Conservation (phyloP, 2,329 filamentous ascomycete species). For the Fusarium sp. region DNA sequence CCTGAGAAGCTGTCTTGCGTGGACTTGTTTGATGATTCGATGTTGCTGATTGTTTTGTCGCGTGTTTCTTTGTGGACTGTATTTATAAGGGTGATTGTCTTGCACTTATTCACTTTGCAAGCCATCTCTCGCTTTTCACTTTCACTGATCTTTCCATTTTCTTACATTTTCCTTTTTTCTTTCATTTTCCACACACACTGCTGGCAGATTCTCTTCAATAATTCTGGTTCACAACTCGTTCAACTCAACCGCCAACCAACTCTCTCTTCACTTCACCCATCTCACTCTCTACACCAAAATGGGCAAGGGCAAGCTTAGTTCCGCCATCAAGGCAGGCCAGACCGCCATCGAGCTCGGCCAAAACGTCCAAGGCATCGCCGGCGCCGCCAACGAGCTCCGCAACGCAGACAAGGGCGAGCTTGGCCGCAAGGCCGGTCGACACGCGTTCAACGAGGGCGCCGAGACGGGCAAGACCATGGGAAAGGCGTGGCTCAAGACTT, state of each 20-base stretch:
- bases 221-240: not conserved
- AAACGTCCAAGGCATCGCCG: conserved; percentile 44
- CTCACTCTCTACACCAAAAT: conserved; percentile 32
- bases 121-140: not conserved
- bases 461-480: conserved; percentile 56
- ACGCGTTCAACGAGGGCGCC: conserved; percentile 50
- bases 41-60: not conserved
- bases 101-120: not conserved
- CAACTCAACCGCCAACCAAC: not conserved
- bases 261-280: not conserved
- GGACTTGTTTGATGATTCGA: not conserved
- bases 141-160: not conserved
- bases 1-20: not conserved
- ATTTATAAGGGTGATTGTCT: not conserved
- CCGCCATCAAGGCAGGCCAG: conserved; percentile 50
- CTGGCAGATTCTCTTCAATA: not conserved
- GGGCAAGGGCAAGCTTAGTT: conserved; percentile 46
- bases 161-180: not conserved
- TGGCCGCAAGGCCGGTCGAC: conserved; percentile 48
- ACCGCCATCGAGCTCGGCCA: conserved; percentile 49
- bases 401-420: conserved; percentile 50
- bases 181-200: not conserved
- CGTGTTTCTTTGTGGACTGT: not conserved
- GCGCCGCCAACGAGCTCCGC: conserved; percentile 47
- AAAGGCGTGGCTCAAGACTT: conserved; percentile 59